phyloP scores from a whole-genome alignment of 352 stramenopile species.

The Pythium guiyangense region DNA sequence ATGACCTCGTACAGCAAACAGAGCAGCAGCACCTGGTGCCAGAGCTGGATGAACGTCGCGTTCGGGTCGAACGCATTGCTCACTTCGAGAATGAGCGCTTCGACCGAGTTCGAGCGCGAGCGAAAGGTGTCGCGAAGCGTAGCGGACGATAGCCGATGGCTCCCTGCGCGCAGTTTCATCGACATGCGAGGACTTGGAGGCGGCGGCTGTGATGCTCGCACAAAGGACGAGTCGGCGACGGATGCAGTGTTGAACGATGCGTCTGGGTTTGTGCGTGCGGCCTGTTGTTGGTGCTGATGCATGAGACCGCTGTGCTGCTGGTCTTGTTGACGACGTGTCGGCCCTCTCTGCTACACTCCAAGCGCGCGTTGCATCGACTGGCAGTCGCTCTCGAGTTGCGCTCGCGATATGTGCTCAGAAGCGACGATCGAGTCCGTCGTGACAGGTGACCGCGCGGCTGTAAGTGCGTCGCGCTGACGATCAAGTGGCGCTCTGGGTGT shows the following conservation, averaged over 20 bases:
- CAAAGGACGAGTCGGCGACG: slow-evolving; percentile 1
- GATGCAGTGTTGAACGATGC: not conserved
- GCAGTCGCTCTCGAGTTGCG: too few species aligned
- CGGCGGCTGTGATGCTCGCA: not conserved
- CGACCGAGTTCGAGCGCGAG: slow-evolving; percentile 44
- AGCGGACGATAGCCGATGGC: slow-evolving; percentile 3
- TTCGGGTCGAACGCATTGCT: slow-evolving; percentile 58
- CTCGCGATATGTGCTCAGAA: too few species aligned
- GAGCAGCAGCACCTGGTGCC: slow-evolving; percentile 51
- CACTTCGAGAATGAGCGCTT: slow-evolving; percentile 41
- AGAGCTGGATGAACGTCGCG: slow-evolving; percentile 39
- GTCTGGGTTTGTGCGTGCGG: not conserved
- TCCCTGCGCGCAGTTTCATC: slow-evolving; percentile 1
- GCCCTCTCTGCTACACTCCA: not conserved
- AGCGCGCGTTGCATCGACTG: not conserved
- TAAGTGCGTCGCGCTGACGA: too few species aligned
- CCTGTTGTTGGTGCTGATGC: too few species aligned
- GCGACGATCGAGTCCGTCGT: too few species aligned
- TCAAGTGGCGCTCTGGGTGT: too few species aligned
- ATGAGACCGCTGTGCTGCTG: not conserved
- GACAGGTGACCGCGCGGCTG: too few species aligned
- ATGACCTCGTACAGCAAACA: slow-evolving; percentile 52
- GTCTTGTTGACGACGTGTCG: not conserved
- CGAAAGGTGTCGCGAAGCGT: slow-evolving; percentile 23
- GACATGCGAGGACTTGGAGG: slow-evolving; percentile 4